Evolutionary conservation across 257 asterid genomes (phyloP).

Genomic region (Ophiorrhiza pumila): DNA sequence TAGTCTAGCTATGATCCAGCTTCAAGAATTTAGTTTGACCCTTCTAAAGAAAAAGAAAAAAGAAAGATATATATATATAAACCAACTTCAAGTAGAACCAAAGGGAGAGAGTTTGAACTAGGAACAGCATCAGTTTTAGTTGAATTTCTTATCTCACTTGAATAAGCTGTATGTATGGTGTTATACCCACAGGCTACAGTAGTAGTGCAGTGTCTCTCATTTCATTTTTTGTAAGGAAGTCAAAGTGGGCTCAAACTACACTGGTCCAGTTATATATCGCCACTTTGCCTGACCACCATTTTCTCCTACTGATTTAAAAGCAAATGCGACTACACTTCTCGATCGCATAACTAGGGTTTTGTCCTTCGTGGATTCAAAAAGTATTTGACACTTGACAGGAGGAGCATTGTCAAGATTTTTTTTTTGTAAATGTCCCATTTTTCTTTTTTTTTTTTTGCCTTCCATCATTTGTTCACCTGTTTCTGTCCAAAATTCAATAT

Average conservation of each 20-base stretch:
- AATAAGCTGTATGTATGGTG: too few species aligned
- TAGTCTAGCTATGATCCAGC: too few species aligned
- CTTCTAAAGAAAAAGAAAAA: too few species aligned
- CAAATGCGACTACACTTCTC: conserved; percentile 2
- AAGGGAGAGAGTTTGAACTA: too few species aligned
- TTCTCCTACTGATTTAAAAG: not conserved
- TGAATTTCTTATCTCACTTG: too few species aligned
- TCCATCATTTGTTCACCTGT: not conserved
- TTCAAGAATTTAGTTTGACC: too few species aligned
- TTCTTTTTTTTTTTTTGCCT: not conserved
- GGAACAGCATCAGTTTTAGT: too few species aligned
- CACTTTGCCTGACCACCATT: not conserved
- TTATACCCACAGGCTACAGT: too few species aligned
- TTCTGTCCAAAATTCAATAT: not conserved
- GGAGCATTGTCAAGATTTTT: not conserved
- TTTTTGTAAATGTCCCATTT: conserved; percentile 7
- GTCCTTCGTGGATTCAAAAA: not conserved
- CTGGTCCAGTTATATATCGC: not conserved
- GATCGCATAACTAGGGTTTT: conserved; percentile 19
- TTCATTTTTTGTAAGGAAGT: not conserved
- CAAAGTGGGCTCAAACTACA: not conserved
- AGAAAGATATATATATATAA: too few species aligned
- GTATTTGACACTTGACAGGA: not conserved
- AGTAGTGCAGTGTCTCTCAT: too few species aligned
- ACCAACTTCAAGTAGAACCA: too few species aligned